Percentiles rank a stretch among this genome's conserved stretches.
Conservation (phyloP, 805 yeast species). For the Lipomyces oligophaga region DNA sequence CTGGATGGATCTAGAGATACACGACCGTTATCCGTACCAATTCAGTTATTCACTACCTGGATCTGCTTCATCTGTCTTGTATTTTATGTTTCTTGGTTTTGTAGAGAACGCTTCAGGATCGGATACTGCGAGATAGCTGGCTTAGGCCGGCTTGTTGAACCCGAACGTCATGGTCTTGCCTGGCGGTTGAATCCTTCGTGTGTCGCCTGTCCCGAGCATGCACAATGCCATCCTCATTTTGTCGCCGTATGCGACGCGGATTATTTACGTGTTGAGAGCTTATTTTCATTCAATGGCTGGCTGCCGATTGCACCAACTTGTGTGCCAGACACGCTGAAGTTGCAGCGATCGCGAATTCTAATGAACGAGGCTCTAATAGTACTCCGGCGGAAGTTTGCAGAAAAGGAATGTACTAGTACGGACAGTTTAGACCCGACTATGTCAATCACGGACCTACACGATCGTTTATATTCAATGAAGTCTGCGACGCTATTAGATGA, state of each 20-base stretch:
- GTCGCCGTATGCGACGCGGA: slow-evolving; percentile 69
- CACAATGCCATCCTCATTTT: slow-evolving; percentile 61
- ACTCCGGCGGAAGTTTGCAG: slow-evolving; percentile 66
- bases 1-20: slow-evolving; percentile 6
- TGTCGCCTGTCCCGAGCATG: slow-evolving; percentile 75
- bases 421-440: slow-evolving; percentile 14
- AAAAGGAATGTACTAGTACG: slow-evolving; percentile 44
- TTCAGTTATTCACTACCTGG: slow-evolving; percentile 7
- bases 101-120: slow-evolving; percentile 5
- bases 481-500: slow-evolving; percentile 40
- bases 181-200: slow-evolving; percentile 54
- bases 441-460: slow-evolving; percentile 21
- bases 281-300: slow-evolving; percentile 53
- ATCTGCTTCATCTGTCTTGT: neutral
- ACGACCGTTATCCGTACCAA: slow-evolving; percentile 9
- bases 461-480: slow-evolving; percentile 22
- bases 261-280: slow-evolving; percentile 49
- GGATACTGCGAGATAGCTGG: slow-evolving; percentile 23
- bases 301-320: slow-evolving; percentile 65
- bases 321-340: slow-evolving; percentile 67
- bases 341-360: slow-evolving; percentile 62
- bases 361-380: slow-evolving; percentile 62
- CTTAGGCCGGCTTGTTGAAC: no score
- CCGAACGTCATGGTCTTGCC: no score
- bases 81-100: slow-evolving; percentile 13